A percentile compares a stretch with the other conserved stretches of the same genome.
These are phyloP conservation scores for Melampsora americana DNA, from an alignment of 1,284 basidiomycete species.

Conservation along the genomic window DNA sequence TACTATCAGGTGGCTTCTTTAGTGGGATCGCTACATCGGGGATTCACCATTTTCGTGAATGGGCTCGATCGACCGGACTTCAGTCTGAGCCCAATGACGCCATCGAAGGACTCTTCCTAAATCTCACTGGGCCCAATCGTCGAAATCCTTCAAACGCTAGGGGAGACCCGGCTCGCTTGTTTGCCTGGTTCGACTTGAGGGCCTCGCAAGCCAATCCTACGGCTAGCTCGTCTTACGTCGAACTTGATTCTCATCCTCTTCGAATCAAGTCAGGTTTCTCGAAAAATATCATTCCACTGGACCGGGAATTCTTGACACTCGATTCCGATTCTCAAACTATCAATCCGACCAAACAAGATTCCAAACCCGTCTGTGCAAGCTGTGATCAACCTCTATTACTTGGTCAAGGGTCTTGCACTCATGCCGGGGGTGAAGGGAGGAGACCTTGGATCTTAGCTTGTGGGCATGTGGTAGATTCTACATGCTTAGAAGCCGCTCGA, in stretches of 20 bases:
- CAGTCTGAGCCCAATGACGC: background rate
- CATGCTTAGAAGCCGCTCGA: conserved; percentile 34
- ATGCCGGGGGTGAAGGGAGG: conserved; percentile 10
- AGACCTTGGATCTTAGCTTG: conserved; percentile 41
- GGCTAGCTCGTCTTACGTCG: background rate
- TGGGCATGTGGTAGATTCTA: conserved; percentile 41
- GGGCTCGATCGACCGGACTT: background rate
- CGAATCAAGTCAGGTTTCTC: conserved; percentile 34
- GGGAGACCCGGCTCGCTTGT: background rate
- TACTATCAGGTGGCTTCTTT: conserved; percentile 29
- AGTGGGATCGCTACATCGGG: conserved; percentile 23
- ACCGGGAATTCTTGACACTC: conserved; percentile 30
- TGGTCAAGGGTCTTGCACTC: conserved; percentile 13
- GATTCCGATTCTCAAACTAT: conserved; percentile 17
- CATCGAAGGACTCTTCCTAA: conserved; percentile 18
- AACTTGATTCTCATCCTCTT: conserved; percentile 33
- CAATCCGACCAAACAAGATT: conserved; percentile 15
- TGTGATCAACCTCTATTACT: conserved; percentile 26
- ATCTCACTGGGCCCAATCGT: conserved; percentile 1
- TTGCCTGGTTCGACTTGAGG: background rate
- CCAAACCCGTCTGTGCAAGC: conserved; percentile 24
- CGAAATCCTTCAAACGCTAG: background rate
- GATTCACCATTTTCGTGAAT: background rate
- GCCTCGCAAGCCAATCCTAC: conserved; percentile 6
- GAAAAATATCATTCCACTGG: conserved; percentile 39